Evolutionary conservation across 129 eudicot species (phyloP).

Genomic region (Logfia minima): DNA sequence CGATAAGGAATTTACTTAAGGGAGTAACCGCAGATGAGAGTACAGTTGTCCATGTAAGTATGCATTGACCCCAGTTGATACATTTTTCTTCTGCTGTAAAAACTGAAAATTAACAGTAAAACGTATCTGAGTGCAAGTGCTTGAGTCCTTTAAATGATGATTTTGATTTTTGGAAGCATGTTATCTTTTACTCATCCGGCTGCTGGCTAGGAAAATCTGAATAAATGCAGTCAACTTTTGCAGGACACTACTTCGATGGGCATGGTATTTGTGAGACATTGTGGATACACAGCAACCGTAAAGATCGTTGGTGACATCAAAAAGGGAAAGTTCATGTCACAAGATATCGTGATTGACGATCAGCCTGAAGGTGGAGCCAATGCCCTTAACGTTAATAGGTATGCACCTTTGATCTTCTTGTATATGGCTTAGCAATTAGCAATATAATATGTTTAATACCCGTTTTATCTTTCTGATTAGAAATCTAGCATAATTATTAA

Average conservation of each 20-base stretch:
- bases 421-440: background rate
- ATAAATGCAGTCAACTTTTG: constrained; percentile 23
- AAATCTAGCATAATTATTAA: background rate
- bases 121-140: background rate
- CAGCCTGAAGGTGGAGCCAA: constrained; percentile 98
- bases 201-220: constrained; percentile 9
- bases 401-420: constrained; percentile 19
- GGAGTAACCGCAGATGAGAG: constrained; percentile 98
- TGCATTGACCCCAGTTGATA: constrained; percentile 9
- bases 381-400: constrained; percentile 94
- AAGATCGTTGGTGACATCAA: constrained; percentile 82
- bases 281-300: constrained; percentile 84
- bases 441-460: background rate
- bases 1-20: constrained; percentile 65
- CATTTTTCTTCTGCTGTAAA: constrained; percentile 10
- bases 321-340: constrained; percentile 45
- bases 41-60: constrained; percentile 87
- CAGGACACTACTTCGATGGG: constrained; percentile 87
- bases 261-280: constrained; percentile 64
- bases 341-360: constrained; percentile 77
- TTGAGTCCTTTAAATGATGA: background rate
- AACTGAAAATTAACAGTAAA: background rate
- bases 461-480: background rate
- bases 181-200: background rate
- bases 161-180: background rate